A percentile compares a stretch with the other conserved stretches of the same genome.
These are phyloP conservation scores for Salix koriyanagi DNA, from an alignment of 345 rosid genomes.

Conservation along the genomic window DNA sequence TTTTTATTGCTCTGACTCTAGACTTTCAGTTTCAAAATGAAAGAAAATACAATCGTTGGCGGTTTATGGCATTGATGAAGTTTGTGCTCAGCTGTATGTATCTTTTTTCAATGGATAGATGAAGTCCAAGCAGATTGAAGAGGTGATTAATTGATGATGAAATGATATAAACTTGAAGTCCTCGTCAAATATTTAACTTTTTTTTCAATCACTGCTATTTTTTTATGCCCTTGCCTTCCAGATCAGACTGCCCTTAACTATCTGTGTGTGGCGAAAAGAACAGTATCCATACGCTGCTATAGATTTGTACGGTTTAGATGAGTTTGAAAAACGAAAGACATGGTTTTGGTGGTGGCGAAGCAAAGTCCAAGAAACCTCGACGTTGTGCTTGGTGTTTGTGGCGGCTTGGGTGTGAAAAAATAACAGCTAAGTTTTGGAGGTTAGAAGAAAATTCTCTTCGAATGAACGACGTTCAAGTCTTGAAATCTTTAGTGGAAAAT, in stretches of 20 bases:
- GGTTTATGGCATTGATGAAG: background rate
- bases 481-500: too few relatives aligned
- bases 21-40: background rate
- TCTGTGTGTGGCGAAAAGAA: background rate
- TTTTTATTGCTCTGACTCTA: background rate
- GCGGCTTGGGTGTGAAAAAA: background rate
- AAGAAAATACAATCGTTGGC: background rate
- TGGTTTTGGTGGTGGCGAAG: background rate
- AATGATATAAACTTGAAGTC: too few relatives aligned
- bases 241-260: background rate
- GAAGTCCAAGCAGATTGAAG: background rate
- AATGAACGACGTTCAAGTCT: too few relatives aligned
- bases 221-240: background rate
- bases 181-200: too few relatives aligned
- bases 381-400: slow-evolving; percentile 11
- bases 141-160: background rate
- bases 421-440: too few relatives aligned
- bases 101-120: background rate
- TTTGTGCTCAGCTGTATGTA: background rate
- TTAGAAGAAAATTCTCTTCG: too few relatives aligned
- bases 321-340: background rate
- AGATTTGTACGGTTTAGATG: background rate
- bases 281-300: background rate
- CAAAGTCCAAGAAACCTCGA: slow-evolving; percentile 1
- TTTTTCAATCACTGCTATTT: background rate